phyloP scores from a whole-genome alignment of 2,329 filamentous ascomycete genomes.

The Arthrobotrys conoides region DNA sequence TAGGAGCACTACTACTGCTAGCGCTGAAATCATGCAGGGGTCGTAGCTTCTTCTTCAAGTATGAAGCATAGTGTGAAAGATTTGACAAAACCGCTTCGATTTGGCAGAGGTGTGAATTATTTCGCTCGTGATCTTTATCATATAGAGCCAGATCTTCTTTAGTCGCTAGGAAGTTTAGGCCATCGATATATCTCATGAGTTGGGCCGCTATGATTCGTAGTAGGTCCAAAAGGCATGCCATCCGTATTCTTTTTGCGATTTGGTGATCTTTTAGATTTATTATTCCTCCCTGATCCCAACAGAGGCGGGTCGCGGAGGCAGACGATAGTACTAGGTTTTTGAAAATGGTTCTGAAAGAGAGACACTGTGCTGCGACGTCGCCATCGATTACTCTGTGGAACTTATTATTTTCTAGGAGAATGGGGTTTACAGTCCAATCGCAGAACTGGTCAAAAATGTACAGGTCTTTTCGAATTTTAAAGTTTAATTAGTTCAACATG shows the following conservation, averaged over 20 bases:
- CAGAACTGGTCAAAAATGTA: constrained; percentile 4
- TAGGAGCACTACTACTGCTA: neutral
- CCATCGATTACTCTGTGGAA: neutral
- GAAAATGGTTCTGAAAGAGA: neutral
- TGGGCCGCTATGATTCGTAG: neutral
- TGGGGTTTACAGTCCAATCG: neutral
- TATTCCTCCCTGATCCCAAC: neutral
- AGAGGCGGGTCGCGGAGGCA: neutral
- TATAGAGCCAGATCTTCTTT: neutral
- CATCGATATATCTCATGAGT: neutral
- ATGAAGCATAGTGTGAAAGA: neutral
- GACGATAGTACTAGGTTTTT: neutral
- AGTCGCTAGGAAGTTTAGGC: constrained; percentile 3
- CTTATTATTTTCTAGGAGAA: neutral
- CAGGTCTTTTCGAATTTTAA: neutral
- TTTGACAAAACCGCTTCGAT: neutral
- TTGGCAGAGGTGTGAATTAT: neutral
- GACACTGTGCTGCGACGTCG: neutral
- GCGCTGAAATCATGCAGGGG: neutral
- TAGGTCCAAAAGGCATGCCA: constrained; percentile 1
- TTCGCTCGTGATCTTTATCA: neutral
- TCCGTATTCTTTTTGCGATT: constrained; percentile 4
- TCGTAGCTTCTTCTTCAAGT: constrained; percentile 4
- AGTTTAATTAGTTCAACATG: neutral
- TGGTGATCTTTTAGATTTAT: neutral